Base-by-base conservation (phyloP, 352 stramenopile species). In the Nothophytophthora sp. region DNA sequence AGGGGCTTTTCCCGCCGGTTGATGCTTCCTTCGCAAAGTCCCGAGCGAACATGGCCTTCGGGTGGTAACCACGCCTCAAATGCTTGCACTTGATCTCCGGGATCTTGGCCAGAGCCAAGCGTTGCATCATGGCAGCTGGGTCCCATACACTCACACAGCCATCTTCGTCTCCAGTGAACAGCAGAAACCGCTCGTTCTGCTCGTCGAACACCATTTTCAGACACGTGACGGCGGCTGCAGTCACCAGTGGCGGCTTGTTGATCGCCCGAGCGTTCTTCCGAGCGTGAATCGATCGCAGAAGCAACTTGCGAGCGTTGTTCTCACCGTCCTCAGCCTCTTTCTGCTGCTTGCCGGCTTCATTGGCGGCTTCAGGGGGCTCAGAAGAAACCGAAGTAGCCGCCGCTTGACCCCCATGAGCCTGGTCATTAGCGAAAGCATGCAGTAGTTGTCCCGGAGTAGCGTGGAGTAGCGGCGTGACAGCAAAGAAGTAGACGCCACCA, bases 191-290 rank as follows among this genome's bases (percentile, higher is more conserved):
- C 18, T 65, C 37, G 16, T 32, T 54, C 9, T 60, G 48, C 30
- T 84, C 74, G 29, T 91, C 75, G 4, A 64, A 70, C n/a, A 79
- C 60, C 16, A 89, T 41, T 24, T 82, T 80, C 56, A 89, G 64
- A 20, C 61, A 71, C 4, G 66, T 83, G 6, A 89, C 73, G 18
- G 62, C 61, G 7, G 56, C 52, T 11, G 51, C 30, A 39, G 32
- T 52, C 19, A 50, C 29, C 29, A 68, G 22, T 0, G 53, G 34
- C 1, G 58, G 43, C 41, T 46, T 58, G n/a, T n/a, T n/a, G n/a
- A 50, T 6, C 7, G 37, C 58, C 44, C 55, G 35, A 16, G 54
- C 60, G 23, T 64, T 77, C 29, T 59, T 72, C 13, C 59, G 59
- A 11, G 42, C 35, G 1, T 20, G 44, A 44, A 34, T 64, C 18